Evolutionary conservation across 331 rosid species (phyloP).

Genomic region (Pyrus hybrid): DNA sequence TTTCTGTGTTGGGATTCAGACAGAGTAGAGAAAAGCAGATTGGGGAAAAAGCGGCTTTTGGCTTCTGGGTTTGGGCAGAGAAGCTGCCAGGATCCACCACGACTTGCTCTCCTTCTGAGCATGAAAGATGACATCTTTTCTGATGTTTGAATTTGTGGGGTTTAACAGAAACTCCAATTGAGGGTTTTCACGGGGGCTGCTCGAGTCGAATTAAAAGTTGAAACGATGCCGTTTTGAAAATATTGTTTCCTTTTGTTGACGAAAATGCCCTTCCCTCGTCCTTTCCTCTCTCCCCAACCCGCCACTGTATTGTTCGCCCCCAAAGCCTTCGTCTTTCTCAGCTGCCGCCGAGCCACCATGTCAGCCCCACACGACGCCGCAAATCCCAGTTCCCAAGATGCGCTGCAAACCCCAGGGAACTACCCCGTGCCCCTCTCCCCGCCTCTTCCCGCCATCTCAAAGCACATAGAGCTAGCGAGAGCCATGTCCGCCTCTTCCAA

Average conservation of each 20-base stretch:
- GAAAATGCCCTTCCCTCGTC: background rate
- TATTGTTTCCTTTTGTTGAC: background rate
- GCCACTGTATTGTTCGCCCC: slow-evolving; percentile 3
- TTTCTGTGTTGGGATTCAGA: background rate
- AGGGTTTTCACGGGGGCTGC: background rate
- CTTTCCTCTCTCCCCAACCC: background rate
- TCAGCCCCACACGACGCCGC: slow-evolving; percentile 14
- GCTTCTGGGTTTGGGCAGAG: background rate
- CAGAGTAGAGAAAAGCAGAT: too few relatives aligned
- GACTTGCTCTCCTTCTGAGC: slow-evolving; percentile 10
- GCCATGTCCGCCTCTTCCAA: slow-evolving; percentile 68
- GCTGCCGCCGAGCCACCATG: slow-evolving; percentile 32
- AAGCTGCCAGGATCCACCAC: background rate
- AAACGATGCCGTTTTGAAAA: background rate
- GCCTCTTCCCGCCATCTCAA: slow-evolving; percentile 58
- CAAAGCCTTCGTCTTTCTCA: slow-evolving; percentile 1
- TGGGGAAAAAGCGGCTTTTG: background rate
- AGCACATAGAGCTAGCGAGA: slow-evolving; percentile 58
- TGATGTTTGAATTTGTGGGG: background rate
- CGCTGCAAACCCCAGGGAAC: slow-evolving; percentile 9
- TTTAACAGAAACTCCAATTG: background rate
- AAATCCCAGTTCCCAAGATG: slow-evolving; percentile 23
- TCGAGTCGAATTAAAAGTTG: background rate
- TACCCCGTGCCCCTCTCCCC: slow-evolving; percentile 76
- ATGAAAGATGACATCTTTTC: slow-evolving; percentile 26